phyloP scores from a whole-genome alignment of 2,329 filamentous ascomycete genomes.

The Cladosporium phlei region DNA sequence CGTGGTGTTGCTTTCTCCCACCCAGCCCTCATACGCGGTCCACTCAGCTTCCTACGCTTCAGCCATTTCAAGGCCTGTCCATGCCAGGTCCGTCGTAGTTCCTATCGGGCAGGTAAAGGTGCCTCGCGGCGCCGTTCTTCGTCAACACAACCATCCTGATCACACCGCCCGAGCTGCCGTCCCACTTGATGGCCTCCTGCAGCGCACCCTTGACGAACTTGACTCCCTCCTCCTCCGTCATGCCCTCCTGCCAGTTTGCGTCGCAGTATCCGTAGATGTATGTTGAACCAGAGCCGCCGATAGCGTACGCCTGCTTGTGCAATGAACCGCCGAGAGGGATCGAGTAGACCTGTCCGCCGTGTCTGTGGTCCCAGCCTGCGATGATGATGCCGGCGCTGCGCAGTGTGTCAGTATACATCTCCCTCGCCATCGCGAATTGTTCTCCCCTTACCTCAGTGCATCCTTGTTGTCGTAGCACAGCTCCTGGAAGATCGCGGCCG shows the following conservation, averaged over 20 bases:
- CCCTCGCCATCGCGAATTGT: not conserved
- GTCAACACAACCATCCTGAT: slow-evolving; percentile 98
- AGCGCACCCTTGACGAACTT: slow-evolving; percentile 88
- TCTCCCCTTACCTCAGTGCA: slow-evolving; percentile 64
- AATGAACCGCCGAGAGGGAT: slow-evolving; percentile 94
- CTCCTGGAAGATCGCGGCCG: slow-evolving; percentile 94
- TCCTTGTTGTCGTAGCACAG: slow-evolving; percentile 98
- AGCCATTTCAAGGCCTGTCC: slow-evolving; percentile 24
- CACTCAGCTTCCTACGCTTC: not conserved
- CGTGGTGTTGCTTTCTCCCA: not conserved
- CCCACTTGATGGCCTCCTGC: slow-evolving; percentile 97
- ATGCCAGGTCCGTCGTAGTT: slow-evolving; percentile 72
- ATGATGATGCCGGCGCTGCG: slow-evolving; percentile 90
- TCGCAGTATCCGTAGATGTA: slow-evolving; percentile 99
- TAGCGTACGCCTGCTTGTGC: slow-evolving; percentile 94
- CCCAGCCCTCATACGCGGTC: not conserved
- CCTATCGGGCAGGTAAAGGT: slow-evolving; percentile 91
- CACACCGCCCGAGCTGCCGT: slow-evolving; percentile 95
- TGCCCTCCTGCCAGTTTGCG: slow-evolving; percentile 88
- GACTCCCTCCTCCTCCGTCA: slow-evolving; percentile 88
- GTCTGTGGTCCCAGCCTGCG: slow-evolving; percentile 91
- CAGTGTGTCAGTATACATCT: slow-evolving; percentile 7
- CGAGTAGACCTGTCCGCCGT: slow-evolving; percentile 95
- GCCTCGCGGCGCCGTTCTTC: slow-evolving; percentile 79
- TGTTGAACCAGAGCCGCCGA: slow-evolving; percentile 93